These are phyloP conservation scores for Rhododendron ovatum DNA, from an alignment of 148 eudicot genomes.

Conservation along the genomic window DNA sequence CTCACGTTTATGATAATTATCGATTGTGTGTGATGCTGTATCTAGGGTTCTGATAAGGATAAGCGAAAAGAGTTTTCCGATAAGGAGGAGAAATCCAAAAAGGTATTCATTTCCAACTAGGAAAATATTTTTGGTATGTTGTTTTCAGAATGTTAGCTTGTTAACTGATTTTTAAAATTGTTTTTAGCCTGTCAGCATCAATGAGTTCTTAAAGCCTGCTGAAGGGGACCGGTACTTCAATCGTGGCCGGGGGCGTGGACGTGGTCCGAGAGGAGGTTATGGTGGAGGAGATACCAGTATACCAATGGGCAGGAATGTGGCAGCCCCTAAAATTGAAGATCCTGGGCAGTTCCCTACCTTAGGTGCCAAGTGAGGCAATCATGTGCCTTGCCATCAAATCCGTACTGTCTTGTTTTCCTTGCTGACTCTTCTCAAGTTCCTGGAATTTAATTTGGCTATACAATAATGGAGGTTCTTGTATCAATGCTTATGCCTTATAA, in stretches of 20 bases:
- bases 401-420: neutral
- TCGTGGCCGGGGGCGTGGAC: slow-evolving; percentile 77
- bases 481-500: slow-evolving; percentile 3
- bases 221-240: slow-evolving; percentile 60
- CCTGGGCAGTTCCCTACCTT: slow-evolving; percentile 86
- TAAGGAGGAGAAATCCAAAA: slow-evolving; percentile 80
- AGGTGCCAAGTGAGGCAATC: slow-evolving; percentile 59
- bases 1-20: neutral
- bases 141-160: neutral
- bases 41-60: slow-evolving; percentile 79
- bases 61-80: slow-evolving; percentile 72
- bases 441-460: slow-evolving; percentile 11
- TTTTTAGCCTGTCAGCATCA: slow-evolving; percentile 77
- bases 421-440: neutral
- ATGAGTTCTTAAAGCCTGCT: slow-evolving; percentile 91
- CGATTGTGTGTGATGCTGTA: neutral
- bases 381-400: neutral
- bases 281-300: slow-evolving; percentile 26
- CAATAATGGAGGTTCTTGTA: slow-evolving; percentile 16
- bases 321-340: slow-evolving; percentile 74
- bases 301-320: slow-evolving; percentile 24
- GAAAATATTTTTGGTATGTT: neutral
- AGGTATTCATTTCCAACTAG: slow-evolving; percentile 33
- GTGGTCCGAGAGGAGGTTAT: slow-evolving; percentile 44
- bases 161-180: neutral